Percentiles rank a stretch among this genome's conserved stretches.
Evolutionary conservation across 306 rosid species (phyloP).

Genomic region (Quercus mongolica): DNA sequence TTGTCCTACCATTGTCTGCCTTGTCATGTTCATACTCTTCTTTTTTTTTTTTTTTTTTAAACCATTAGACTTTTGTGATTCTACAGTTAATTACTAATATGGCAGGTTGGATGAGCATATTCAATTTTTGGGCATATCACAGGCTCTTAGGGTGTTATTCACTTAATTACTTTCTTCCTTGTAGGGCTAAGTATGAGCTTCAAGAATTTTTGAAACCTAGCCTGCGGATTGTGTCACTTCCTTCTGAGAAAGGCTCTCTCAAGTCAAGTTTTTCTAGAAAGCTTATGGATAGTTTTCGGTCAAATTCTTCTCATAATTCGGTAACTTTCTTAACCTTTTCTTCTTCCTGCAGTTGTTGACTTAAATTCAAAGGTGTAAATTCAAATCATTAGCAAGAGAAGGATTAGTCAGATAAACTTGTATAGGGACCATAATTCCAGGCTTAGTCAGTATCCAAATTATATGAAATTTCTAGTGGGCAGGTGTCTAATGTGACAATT

Average conservation of each 20-base stretch:
- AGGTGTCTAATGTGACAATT: background rate
- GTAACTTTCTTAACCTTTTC: slow-evolving; percentile 38
- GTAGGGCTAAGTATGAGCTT: slow-evolving; percentile 84
- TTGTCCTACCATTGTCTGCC: background rate
- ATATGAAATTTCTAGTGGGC: background rate
- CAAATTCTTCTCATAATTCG: slow-evolving; percentile 47
- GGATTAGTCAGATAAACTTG: slow-evolving; percentile 6
- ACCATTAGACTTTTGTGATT: background rate
- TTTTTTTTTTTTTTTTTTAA: background rate
- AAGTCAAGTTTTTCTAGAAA: slow-evolving; percentile 55
- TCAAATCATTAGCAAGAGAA: background rate
- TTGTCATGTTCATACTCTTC: background rate
- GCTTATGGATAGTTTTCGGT: slow-evolving; percentile 50
- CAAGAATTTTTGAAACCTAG: slow-evolving; percentile 95
- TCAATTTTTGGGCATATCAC: slow-evolving; percentile 11
- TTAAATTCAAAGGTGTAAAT: slow-evolving; percentile 5
- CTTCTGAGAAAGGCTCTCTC: slow-evolving; percentile 45
- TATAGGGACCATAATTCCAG: slow-evolving; percentile 8
- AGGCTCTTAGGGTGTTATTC: slow-evolving; percentile 9
- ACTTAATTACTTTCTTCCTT: slow-evolving; percentile 25
- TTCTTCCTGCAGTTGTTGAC: slow-evolving; percentile 19
- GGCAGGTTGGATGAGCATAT: background rate
- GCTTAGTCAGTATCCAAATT: slow-evolving; percentile 6
- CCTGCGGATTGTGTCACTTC: slow-evolving; percentile 68
- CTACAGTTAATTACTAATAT: background rate